Percentiles rank a stretch among this genome's conserved stretches.
These are phyloP conservation scores for Fusarium liriodendri DNA, from an alignment of 2,329 filamentous ascomycete genomes.

Conservation along the genomic window DNA sequence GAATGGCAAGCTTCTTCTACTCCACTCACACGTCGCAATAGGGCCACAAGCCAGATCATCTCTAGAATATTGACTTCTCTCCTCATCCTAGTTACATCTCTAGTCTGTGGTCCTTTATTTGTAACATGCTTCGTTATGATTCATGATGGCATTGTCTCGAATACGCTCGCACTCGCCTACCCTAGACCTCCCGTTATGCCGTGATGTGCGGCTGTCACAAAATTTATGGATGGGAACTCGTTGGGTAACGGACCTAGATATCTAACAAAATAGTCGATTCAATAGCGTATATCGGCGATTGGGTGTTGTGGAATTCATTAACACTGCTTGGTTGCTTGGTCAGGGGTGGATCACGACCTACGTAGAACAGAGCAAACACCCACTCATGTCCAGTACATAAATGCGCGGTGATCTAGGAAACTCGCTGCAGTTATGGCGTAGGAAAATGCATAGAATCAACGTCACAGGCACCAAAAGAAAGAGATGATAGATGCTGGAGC, in stretches of 20 bases:
- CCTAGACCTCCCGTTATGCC: background rate
- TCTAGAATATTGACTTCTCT: accelerated
- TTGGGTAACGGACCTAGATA: too few species aligned
- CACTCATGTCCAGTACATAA: background rate
- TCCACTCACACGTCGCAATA: background rate
- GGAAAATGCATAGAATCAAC: background rate
- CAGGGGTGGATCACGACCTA: background rate
- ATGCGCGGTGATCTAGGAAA: too few species aligned
- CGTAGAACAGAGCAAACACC: background rate
- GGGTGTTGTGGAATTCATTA: background rate
- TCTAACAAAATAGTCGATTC: background rate
- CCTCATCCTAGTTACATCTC: background rate
- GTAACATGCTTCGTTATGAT: background rate
- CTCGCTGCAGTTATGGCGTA: accelerated
- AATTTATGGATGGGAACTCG: too few species aligned
- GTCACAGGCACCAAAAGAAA: background rate
- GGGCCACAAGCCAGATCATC: background rate
- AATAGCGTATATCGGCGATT: background rate
- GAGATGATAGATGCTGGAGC: background rate
- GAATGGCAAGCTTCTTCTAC: background rate
- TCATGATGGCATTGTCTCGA: background rate
- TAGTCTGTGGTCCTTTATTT: background rate
- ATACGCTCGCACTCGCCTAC: background rate
- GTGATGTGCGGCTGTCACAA: background rate
- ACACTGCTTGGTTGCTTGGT: background rate